Base-by-base conservation (phyloP, 2,329 filamentous ascomycete species). In the Neocucurbitaria cava region DNA sequence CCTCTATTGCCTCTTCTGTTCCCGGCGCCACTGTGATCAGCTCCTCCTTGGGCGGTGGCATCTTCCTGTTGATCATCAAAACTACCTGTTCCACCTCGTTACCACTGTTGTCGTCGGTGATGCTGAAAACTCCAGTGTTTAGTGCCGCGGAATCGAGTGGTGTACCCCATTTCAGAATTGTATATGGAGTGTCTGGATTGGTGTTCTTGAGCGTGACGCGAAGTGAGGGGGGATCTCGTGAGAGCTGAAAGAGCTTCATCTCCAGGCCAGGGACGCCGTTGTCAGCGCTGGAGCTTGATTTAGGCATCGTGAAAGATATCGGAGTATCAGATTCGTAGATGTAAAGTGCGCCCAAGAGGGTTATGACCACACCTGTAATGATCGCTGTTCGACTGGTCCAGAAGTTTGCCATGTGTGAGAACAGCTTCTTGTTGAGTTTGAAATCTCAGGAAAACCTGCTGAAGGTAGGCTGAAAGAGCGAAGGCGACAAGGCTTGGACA, bases 91-190 rank as follows among this genome's bases (percentile, higher is more conserved):
- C 43, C 6, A 78, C 54, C 31, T 68, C 63, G 4, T 70, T 51
- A 0, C 67, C 70, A 4, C 65, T 69, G 0, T 61, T 61, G 15
- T 52, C 58, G 43, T 76, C 59, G 5, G 57, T 53, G 21, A 78
- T 62, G 13, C 56, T 69, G 54, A 79, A 74, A 4, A 78, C 66
- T 15, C 76, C 76, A 3, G 75, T 71, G 18, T 75, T 74, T 17
- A 74, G 50, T 9, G 75, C 75, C 31, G 70, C 61, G 1, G 67
- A 54, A 51, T 79, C 77, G 38, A 79, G 62, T 5, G 77, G 77
- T 1, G 76, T 76, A 42, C 73, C 69, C 77, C 77, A 79, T 58
- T 68, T 73, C 21, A 76, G 61, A 7, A 79, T 46, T 0, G 77
- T 76, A 51, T 75, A 71, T 1, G 73, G 60, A 2, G 68, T 68